These are phyloP conservation scores for Euphrasia arctica DNA, from an alignment of 305 asterid species.

Conservation along the genomic window DNA sequence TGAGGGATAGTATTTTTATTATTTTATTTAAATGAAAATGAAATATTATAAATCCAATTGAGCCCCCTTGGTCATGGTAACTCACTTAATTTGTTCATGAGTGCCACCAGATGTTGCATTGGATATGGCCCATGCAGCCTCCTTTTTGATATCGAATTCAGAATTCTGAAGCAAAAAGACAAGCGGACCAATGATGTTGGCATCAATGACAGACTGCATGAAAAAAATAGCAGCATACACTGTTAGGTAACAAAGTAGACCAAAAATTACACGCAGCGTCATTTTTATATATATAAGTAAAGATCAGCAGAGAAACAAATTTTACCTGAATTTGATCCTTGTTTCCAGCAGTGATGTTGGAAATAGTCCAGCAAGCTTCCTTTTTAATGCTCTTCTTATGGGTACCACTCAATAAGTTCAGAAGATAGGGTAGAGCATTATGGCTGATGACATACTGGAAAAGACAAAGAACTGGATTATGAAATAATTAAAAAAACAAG, in stretches of 20 bases:
- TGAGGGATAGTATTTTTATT: background rate
- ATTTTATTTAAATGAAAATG: background rate
- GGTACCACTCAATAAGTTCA: conserved; percentile 57
- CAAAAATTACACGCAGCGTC: background rate
- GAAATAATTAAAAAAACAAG: background rate
- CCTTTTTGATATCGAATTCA: conserved; percentile 90
- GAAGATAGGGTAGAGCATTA: conserved; percentile 55
- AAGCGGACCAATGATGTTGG: conserved; percentile 61
- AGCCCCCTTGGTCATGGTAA: background rate
- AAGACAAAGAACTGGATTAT: conserved; percentile 8
- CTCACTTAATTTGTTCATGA: conserved; percentile 85
- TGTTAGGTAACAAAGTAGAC: background rate
- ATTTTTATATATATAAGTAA: background rate
- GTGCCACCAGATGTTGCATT: conserved; percentile 95
- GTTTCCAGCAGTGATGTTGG: conserved; percentile 94
- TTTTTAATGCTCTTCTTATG: conserved; percentile 85
- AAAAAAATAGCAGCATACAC: background rate
- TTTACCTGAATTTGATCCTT: conserved; percentile 81
- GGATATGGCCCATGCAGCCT: conserved; percentile 95
- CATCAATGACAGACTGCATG: conserved; percentile 65
- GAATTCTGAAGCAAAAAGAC: conserved; percentile 69
- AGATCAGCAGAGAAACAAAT: background rate
- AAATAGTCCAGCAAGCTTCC: conserved; percentile 96
- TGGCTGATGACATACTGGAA: conserved; percentile 64
- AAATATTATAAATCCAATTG: background rate